Evolutionary conservation across 495 filamentous ascomycete species (phyloP).

Genomic region (Tuber brumale): DNA sequence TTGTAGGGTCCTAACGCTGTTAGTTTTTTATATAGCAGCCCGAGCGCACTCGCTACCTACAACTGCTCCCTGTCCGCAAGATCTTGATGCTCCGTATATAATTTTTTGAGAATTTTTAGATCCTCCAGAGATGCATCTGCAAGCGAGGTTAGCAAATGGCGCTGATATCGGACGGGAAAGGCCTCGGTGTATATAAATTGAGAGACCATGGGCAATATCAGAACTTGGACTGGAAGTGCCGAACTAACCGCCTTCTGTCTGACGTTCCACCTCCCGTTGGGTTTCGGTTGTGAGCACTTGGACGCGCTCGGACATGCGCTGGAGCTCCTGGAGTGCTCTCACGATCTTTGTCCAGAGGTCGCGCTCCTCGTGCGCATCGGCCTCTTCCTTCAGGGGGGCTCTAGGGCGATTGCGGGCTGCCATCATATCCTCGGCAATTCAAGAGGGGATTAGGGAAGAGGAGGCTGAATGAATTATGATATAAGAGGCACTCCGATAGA

Average conservation of each 20-base stretch:
- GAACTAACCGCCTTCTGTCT: conserved; percentile 32
- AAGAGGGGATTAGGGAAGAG: neutral
- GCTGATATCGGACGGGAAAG: neutral
- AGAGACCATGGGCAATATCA: neutral
- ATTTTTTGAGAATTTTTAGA: conserved; percentile 19
- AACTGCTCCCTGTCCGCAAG: conserved; percentile 32
- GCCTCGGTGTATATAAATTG: neutral
- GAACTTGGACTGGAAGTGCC: neutral
- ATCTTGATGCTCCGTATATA: conserved; percentile 28
- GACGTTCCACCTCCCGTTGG: conserved; percentile 29
- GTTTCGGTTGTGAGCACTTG: conserved; percentile 34
- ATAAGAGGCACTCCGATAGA: neutral
- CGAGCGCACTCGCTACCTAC: conserved; percentile 24
- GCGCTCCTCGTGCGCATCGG: conserved; percentile 39
- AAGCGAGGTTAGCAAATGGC: neutral
- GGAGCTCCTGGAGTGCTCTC: conserved; percentile 35
- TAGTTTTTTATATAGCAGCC: conserved; percentile 10
- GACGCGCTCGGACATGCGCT: conserved; percentile 27
- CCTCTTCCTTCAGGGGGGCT: conserved; percentile 31
- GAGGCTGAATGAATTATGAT: neutral
- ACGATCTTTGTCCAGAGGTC: conserved; percentile 41
- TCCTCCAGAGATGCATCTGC: conserved; percentile 34
- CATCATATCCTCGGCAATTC: conserved; percentile 16
- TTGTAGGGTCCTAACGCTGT: conserved; percentile 19
- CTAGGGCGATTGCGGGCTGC: conserved; percentile 40